Evolutionary conservation across 1,284 basidiomycete genomes (phyloP), one percentile per base, ranked within the genome.

Genomic region (Vanrija pseudolonga): DNA sequence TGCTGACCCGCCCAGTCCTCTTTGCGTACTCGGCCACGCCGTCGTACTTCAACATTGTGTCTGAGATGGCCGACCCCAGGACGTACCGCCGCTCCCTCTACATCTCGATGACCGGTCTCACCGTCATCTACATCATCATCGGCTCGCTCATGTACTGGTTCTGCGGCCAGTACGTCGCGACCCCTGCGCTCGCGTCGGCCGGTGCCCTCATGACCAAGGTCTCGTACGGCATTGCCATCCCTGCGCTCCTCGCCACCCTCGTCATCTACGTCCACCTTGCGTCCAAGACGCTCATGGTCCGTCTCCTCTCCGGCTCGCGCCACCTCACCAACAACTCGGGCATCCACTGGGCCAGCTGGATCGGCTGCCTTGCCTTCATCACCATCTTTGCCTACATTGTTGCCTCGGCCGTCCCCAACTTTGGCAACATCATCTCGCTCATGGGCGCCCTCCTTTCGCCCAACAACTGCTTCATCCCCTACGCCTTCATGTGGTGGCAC

Each of bases 231-330:
- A 61, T 77, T 42, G 72, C 69, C 15, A 49, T 76, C 20, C 72
- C 71, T 0, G 72, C 64, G 15, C 61, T 76, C 3, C 45, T 55
- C 22, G 57, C 50, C n/a, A 40, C 44, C 8, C 41, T 59, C 8
- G 50, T 50, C 17, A 59, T 59, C 36, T 58, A 44, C 51, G 45
- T 53, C 49, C 46, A 57, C 44, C 49, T 67, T 48, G 79, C 82
- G 9, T 81, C 82, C 23, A 85, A 85, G 66, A 80, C 83, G 47
- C 62, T 85, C 51, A 85, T 86, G 63, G 77, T 87, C 53, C 80
- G 84, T 11, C 60, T 82, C 49, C 82, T 86, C 65, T 78, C 82
- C 8, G 77, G 80, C 56, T 79, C 81, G 11, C 70, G 70, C 14
- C 84, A 87, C 67, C 67, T 87, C 49, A 79, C 83, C 58, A 76